These are phyloP conservation scores for Psilocybe tampanensis DNA, from an alignment of 768 basidiomycete genomes.

Conservation along the genomic window DNA sequence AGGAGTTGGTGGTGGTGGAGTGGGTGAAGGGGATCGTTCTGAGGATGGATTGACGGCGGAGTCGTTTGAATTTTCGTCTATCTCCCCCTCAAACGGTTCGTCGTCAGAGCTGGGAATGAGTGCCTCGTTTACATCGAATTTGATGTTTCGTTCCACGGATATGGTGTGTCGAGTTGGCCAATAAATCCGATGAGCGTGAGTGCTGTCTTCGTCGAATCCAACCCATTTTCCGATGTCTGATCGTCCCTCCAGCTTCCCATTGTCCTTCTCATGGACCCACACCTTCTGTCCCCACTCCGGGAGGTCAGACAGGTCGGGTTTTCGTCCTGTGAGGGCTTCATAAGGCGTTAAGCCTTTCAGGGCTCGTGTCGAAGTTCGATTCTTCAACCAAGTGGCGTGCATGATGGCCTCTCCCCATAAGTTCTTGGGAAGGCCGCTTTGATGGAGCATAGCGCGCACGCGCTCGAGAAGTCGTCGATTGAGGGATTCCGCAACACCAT, in stretches of 20 bases:
- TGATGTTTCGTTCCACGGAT: conserved; percentile 26
- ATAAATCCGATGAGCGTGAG: neutral
- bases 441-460: conserved; percentile 31
- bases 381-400: conserved; percentile 16
- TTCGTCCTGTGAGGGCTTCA: conserved; percentile 10
- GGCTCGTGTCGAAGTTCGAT: conserved; percentile 12
- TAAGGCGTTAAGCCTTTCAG: conserved; percentile 14
- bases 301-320: conserved; percentile 17
- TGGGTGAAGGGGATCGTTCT: conserved; percentile 1
- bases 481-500: conserved; percentile 39
- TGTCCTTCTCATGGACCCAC: conserved; percentile 22
- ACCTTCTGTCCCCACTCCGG: conserved; percentile 17
- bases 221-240: conserved; percentile 33
- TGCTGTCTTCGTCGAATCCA: conserved; percentile 35
- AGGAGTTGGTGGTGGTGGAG: conserved; percentile 1
- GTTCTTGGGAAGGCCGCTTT: conserved; percentile 25
- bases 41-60: conserved; percentile 5
- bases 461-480: conserved; percentile 32
- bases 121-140: conserved; percentile 17
- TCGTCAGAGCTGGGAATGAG: conserved; percentile 4
- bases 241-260: conserved; percentile 27
- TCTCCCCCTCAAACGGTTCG: conserved; percentile 25
- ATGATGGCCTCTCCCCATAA: conserved; percentile 29
- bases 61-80: neutral
- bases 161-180: conserved; percentile 13